Base-by-base conservation (phyloP, 2,329 filamentous ascomycete species). In the Aspergillus novoparasiticus region DNA sequence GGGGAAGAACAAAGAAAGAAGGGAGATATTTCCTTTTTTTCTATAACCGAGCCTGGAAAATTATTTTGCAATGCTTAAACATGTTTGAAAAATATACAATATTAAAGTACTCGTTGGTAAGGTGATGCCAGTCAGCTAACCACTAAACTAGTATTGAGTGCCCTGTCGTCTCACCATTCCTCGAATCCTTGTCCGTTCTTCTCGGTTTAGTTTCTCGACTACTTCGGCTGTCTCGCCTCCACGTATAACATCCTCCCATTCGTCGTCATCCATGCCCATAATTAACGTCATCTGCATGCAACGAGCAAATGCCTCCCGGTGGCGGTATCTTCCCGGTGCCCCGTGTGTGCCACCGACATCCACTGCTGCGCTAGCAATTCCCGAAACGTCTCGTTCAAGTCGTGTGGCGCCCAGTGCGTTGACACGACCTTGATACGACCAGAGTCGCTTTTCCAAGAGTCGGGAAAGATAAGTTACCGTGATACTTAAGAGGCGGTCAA, bases 221-320 rank as follows among this genome's bases (percentile, higher is more conserved):
- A 83, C 79, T 60, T 86, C 83, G 60, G 75, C 74, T 64, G 77
- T 75, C 56, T 79, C 75, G 39, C 78, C 79, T 41, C 81, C 83
- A 36, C 82, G 78, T 46, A 84, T 79, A 6, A 94, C 78, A 77
- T 95, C 93, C 55, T 94, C 91, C 91, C 93, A 97, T 78, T 97
- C 94, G 62, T 97, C 94, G 39, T 95, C 92, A 75, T 97, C 94
- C 93, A 97, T 96, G 70, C 94, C 94, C 75, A 94, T 89, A 19
- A 97, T 87, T 83, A 96, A 87, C 62, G 91, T 87, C 71, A 97
- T 89, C 83, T 97, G 93, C 63, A 85, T 84, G 62, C 91, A 91
- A 72, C 89, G 87, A 32, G 85, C 84, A 80, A 97, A 97, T 3
- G 86, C 79, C 73, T 96, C 93, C 36, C 92, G 84, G 41, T 95